phyloP scores from a whole-genome alignment of 768 basidiomycete genomes.

The Lyophyllum shimeji region DNA sequence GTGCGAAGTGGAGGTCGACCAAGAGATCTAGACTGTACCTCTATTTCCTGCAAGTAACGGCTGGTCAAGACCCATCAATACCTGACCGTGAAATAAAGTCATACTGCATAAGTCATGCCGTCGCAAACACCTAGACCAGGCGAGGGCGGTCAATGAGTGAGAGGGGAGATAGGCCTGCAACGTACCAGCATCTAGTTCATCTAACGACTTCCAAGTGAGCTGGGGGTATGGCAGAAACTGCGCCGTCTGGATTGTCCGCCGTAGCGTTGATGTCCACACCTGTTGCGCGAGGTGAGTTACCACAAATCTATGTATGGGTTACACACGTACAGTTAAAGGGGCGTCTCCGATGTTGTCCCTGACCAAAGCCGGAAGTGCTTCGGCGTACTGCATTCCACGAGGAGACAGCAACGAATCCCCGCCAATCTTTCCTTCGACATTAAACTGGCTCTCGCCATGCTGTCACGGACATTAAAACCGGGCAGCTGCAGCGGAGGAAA shows the following conservation, averaged over 20 bases:
- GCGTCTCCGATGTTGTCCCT: slow-evolving; percentile 89
- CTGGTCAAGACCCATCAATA: not conserved
- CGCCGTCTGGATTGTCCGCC: slow-evolving; percentile 90
- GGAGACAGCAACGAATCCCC: slow-evolving; percentile 91
- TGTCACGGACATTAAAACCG: slow-evolving; percentile 28
- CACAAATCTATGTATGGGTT: not conserved
- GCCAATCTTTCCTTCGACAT: slow-evolving; percentile 95
- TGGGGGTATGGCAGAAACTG: slow-evolving; percentile 81
- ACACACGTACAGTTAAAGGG: slow-evolving; percentile 67
- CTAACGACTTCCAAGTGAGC: slow-evolving; percentile 97
- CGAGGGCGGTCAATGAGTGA: not conserved
- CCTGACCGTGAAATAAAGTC: not conserved
- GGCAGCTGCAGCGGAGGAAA: not conserved
- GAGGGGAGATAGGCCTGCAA: not conserved
- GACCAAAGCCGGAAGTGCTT: slow-evolving; percentile 83
- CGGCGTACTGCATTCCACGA: slow-evolving; percentile 82
- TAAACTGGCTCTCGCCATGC: slow-evolving; percentile 98
- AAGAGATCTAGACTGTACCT: slow-evolving; percentile 46
- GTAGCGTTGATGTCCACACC: slow-evolving; percentile 99
- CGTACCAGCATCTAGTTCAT: slow-evolving; percentile 92
- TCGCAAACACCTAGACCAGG: slow-evolving; percentile 77
- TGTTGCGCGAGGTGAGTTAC: slow-evolving; percentile 26
- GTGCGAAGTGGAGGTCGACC: not conserved
- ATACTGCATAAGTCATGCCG: slow-evolving; percentile 92
- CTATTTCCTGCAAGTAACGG: slow-evolving; percentile 65